These are phyloP conservation scores for Linum usitatissimum DNA, from an alignment of 345 rosid species.

Conservation along the genomic window DNA sequence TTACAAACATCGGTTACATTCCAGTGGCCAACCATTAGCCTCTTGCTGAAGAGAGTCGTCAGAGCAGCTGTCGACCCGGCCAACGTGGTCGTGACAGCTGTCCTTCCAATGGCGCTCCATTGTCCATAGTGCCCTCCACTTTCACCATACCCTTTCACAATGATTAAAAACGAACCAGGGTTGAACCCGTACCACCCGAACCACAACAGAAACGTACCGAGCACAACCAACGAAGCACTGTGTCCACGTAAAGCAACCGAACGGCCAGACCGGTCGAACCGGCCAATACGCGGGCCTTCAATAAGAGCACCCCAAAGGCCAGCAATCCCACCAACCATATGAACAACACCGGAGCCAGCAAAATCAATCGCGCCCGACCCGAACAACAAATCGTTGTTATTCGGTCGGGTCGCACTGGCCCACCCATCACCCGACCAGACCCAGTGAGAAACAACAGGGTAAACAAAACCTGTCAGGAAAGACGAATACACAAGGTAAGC, in stretches of 20 bases:
- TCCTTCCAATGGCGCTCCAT: constrained; percentile 1
- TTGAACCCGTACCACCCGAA: constrained; percentile 5
- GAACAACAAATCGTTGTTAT: constrained; percentile 18
- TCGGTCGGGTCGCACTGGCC: constrained; percentile 38
- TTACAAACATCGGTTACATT: constrained; percentile 1
- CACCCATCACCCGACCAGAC: constrained; percentile 57
- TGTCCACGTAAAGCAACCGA: background rate
- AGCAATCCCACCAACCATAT: constrained; percentile 37
- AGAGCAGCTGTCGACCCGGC: constrained; percentile 2
- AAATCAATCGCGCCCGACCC: constrained; percentile 40
- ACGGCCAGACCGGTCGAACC: background rate
- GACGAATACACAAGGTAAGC: constrained; percentile 56
- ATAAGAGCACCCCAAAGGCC: constrained; percentile 38
- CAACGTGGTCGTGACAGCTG: constrained; percentile 7
- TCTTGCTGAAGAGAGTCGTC: background rate
- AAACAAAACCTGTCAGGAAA: constrained; percentile 52
- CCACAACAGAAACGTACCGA: constrained; percentile 1
- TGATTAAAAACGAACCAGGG: background rate
- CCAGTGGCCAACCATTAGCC: constrained; percentile 4
- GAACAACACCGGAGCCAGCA: constrained; percentile 38
- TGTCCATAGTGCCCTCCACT: background rate
- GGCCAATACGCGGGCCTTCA: constrained; percentile 22
- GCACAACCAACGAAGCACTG: constrained; percentile 1
- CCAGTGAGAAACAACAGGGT: constrained; percentile 57
- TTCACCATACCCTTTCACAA: background rate